Evolutionary conservation across 768 basidiomycete genomes (phyloP).

Genomic region (Boletus fagicola): DNA sequence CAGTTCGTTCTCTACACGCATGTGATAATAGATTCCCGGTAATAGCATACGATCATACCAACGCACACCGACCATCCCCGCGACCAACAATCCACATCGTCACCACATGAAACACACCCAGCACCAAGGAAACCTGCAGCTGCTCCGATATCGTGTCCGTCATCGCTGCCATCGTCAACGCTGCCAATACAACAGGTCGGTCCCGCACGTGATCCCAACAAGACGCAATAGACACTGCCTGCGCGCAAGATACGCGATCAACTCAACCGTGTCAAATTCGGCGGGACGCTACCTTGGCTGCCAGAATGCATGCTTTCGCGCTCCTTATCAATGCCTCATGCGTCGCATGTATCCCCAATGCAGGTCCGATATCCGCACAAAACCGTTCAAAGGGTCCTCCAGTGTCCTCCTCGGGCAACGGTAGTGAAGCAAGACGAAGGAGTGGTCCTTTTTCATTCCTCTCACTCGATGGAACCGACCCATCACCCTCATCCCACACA

Average conservation of each 20-base stretch:
- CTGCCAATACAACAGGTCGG: constrained; percentile 25
- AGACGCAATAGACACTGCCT: constrained; percentile 28
- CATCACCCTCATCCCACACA: background rate
- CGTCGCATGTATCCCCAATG: constrained; percentile 12
- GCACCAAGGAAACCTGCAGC: constrained; percentile 35
- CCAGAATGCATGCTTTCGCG: constrained; percentile 37
- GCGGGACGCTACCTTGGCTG: constrained; percentile 32
- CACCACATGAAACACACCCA: constrained; percentile 42
- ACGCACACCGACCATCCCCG: background rate
- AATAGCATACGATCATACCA: background rate
- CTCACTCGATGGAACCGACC: background rate
- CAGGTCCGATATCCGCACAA: background rate
- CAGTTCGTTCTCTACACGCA: background rate
- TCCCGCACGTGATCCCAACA: constrained; percentile 25
- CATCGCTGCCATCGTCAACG: constrained; percentile 39
- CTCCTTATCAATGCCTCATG: constrained; percentile 27
- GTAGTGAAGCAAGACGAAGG: constrained; percentile 17
- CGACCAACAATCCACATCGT: constrained; percentile 20
- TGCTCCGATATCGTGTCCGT: constrained; percentile 47
- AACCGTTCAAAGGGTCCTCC: background rate
- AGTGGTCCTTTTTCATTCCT: constrained; percentile 13
- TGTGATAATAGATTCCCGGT: constrained; percentile 15
- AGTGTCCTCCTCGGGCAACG: background rate
- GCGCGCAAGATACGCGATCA: background rate
- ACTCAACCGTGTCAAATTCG: background rate